Evolutionary conservation across 805 yeast genomes (phyloP).

Genomic region (Kockiozyma suomiensis): DNA sequence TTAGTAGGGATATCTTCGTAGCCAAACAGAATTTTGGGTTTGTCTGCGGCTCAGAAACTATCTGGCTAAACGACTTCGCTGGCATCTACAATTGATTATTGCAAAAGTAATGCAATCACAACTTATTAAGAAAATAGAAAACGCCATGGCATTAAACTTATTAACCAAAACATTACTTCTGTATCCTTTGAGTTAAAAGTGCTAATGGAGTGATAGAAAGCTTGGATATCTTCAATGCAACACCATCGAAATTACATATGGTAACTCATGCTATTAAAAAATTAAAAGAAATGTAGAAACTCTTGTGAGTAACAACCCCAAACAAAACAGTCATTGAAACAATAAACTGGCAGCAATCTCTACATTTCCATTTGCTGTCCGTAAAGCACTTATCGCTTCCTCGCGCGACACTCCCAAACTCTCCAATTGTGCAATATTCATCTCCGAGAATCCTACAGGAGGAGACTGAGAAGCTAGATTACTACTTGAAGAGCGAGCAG

Average conservation of each 20-base stretch:
- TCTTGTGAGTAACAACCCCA: no score
- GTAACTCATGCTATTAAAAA: no score
- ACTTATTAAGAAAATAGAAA: neutral
- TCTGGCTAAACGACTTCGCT: neutral
- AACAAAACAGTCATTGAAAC: slow-evolving; percentile 26
- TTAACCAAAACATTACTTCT: no score
- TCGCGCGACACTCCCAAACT: slow-evolving; percentile 70
- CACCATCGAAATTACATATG: no score
- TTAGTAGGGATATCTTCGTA: no score
- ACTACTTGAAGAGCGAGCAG: no score
- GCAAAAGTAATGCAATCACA: no score
- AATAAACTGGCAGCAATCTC: slow-evolving; percentile 80
- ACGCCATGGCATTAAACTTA: neutral
- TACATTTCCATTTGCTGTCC: slow-evolving; percentile 70
- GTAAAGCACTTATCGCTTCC: slow-evolving; percentile 67
- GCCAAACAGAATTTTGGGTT: neutral
- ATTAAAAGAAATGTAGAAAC: no score
- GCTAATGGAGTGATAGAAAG: no score
- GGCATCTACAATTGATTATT: no score
- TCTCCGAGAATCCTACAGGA: slow-evolving; percentile 42
- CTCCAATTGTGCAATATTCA: slow-evolving; percentile 51
- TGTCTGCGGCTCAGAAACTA: neutral
- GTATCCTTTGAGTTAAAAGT: no score
- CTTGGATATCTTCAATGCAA: no score
- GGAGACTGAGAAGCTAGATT: slow-evolving; percentile 5